Evolutionary conservation across 306 rosid genomes (phyloP).

Genomic region (Benincasa hispida): DNA sequence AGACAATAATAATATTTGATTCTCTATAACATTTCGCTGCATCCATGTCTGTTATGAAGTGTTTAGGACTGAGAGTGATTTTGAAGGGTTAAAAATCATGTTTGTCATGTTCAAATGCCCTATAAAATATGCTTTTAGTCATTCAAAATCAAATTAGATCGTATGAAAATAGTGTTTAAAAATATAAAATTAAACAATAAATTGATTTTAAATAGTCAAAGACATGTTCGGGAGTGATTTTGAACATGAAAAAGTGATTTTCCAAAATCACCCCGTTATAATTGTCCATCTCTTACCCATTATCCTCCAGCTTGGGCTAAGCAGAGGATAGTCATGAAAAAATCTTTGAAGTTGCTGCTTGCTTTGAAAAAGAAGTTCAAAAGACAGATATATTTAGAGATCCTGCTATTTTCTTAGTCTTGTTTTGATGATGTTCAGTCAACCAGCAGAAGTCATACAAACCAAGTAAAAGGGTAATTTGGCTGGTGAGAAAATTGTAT

Average conservation of each 20-base stretch:
- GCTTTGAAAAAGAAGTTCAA: not conserved
- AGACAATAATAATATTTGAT: not conserved
- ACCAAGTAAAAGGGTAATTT: not conserved
- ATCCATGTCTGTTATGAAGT: not conserved
- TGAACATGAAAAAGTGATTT: too few species aligned
- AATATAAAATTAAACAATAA: too few species aligned
- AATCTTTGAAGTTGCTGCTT: not conserved
- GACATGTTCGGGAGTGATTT: not conserved
- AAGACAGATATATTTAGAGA: not conserved
- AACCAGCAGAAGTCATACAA: not conserved
- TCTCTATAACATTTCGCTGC: not conserved
- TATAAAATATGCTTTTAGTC: not conserved
- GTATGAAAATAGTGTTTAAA: not conserved
- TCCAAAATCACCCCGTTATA: too few species aligned
- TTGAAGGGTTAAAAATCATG: too few species aligned
- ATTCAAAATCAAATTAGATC: not conserved
- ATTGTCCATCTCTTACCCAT: not conserved
- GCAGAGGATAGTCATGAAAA: not conserved
- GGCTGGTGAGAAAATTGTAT: too few species aligned
- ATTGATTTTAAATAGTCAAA: too few species aligned
- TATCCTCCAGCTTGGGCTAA: not conserved
- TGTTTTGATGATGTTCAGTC: not conserved
- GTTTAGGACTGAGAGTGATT: too few species aligned
- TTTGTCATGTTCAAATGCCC: too few species aligned
- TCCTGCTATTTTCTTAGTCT: not conserved